Evolutionary conservation across 2,329 filamentous ascomycete genomes (phyloP), one percentile per base, ranked within the genome.

Genomic region (Celoporthe dispersa): DNA sequence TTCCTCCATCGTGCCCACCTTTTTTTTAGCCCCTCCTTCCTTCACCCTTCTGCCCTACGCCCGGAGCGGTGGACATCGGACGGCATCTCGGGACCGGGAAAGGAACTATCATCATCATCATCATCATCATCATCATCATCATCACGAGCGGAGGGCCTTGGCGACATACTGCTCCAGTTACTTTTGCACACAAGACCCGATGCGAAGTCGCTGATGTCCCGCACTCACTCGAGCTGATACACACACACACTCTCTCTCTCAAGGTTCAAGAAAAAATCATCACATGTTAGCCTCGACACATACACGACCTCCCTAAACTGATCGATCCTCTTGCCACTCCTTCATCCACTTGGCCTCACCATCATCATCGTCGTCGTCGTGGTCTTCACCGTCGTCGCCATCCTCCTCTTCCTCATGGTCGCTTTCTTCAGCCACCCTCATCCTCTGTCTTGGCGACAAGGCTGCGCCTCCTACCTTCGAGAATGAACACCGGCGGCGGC

Each of bases 401-500:
- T 16, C 28, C 28, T 31, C 53, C 14, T 31, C n/a, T 19, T 61
- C 62, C 19, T 28, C 28, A 35, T 60, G 22, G 1, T 48, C 16
- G n/a, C 19, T 48, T n/a, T 2, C 9, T 8, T 6, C 8, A n/a
- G 9, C 44, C 7, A 11, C 44, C 16, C 8, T 11, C 44, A n/a
- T 11, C 19, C 16, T 22, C 41, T 48, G 19, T 48, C 41, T 22
- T 7, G 16, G 44, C n/a, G 44, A 48, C 44, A 48, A 48, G 44
- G 44, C 44, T n/a, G 44, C 44, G 8, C 44, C 16, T 22, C 6
- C 19, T n/a, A 22, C 22, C 51, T 44, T 61, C 51, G 67, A 25
- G 19, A 69, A 69, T 64, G 65, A 68, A 65, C 60, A 70, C 70
- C 69, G 37, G 53, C 60, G 53, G 60, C 57, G 57, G 31, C 62